Conservation (phyloP, 2,329 filamentous ascomycete species). For the Monilinia vaccinii-corymbosi region DNA sequence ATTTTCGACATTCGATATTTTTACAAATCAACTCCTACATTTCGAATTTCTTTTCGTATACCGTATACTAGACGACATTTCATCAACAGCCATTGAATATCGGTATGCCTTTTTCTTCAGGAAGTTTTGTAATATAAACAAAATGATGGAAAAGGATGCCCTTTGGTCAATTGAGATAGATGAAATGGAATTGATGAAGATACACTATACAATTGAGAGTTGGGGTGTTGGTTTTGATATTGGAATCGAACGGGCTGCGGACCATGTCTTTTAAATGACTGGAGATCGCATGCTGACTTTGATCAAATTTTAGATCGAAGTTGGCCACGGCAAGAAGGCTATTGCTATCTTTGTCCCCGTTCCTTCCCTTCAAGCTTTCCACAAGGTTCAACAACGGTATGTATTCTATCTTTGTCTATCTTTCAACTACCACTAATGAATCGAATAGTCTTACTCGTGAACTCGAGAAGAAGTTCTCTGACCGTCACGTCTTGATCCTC, state of each 20-base stretch:
- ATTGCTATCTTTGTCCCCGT: slow-evolving; percentile 99
- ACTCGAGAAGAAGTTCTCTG: slow-evolving; percentile 99
- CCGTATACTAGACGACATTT: slow-evolving; percentile 11
- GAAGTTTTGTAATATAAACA: slow-evolving; percentile 1
- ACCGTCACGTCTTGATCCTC: slow-evolving; percentile 98
- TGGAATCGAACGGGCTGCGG: slow-evolving; percentile 69
- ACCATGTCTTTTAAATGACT: slow-evolving; percentile 43
- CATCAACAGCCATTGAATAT: slow-evolving; percentile 1
- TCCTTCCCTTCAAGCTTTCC: slow-evolving; percentile 95
- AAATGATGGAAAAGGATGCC: not conserved
- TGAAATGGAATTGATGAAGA: slow-evolving; percentile 16
- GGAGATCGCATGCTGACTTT: slow-evolving; percentile 70
- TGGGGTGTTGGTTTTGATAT: slow-evolving; percentile 28
- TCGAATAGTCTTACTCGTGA: slow-evolving; percentile 82
- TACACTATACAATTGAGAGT: slow-evolving; percentile 15
- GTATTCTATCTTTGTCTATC: slow-evolving; percentile 29
- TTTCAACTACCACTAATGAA: not conserved
- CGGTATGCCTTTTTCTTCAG: not conserved
- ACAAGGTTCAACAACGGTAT: slow-evolving; percentile 99
- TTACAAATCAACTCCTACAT: slow-evolving; percentile 9
- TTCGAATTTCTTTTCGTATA: slow-evolving; percentile 9
- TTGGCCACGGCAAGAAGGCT: slow-evolving; percentile 99
- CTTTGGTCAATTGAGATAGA: slow-evolving; percentile 10
- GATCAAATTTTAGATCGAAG: slow-evolving; percentile 80
- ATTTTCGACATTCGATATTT: slow-evolving; percentile 7